These are phyloP conservation scores for Wickerhamiella hasegawae DNA, from an alignment of 805 yeast species.

Conservation along the genomic window DNA sequence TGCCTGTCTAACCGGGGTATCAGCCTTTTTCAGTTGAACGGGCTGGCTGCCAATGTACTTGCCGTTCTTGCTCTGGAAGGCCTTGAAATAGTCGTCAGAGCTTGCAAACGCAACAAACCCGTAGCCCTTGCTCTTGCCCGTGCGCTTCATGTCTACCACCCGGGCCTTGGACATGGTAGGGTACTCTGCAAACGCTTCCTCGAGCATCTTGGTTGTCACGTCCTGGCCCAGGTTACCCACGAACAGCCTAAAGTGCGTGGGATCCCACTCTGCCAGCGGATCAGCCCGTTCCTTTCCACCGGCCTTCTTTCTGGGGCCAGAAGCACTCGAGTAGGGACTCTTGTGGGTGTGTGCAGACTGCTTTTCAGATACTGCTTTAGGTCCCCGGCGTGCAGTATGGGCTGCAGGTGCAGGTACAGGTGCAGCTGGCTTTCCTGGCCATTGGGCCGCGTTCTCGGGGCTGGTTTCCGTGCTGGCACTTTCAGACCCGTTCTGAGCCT, in stretches of 20 bases:
- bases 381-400: no score
- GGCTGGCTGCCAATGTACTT: constrained; percentile 65
- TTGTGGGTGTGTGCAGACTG: no score
- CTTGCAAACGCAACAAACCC: constrained; percentile 58
- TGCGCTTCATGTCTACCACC: constrained; percentile 37
- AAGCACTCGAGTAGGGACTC: no score
- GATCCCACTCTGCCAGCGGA: constrained; percentile 40
- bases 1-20: neutral
- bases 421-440: no score
- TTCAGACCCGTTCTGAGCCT: no score
- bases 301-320: no score
- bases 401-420: no score
- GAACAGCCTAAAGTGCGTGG: constrained; percentile 52
- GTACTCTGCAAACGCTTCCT: constrained; percentile 37
- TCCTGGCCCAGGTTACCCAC: constrained; percentile 63
- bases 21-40: constrained; percentile 47
- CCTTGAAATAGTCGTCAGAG: constrained; percentile 50
- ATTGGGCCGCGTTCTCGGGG: no score
- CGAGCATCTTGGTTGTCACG: constrained; percentile 41
- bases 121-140: constrained; percentile 42
- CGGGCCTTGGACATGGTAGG: constrained; percentile 39
- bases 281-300: neutral
- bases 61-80: constrained; percentile 63
- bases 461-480: no score
- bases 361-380: no score